These are phyloP conservation scores for Kodamaea restingae DNA, from an alignment of 805 yeast species.

Conservation along the genomic window DNA sequence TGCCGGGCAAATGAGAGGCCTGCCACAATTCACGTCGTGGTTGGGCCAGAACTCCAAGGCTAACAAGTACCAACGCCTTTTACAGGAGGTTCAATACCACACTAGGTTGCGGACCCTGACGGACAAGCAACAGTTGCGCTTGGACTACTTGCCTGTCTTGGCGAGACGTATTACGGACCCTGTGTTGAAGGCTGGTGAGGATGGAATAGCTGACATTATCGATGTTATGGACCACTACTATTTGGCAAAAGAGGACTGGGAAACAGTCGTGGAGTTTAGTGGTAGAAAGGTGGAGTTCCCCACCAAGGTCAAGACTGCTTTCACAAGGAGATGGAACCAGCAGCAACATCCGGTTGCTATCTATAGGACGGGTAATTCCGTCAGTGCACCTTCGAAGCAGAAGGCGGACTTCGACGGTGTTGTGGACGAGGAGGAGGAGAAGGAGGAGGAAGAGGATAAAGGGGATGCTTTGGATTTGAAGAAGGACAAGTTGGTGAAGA, in stretches of 20 bases:
- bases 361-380: conserved; percentile 65
- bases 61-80: conserved; percentile 68
- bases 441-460: conserved; percentile 42
- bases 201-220: conserved; percentile 64
- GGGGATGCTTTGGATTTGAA: conserved; percentile 45
- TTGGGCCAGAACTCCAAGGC: conserved; percentile 86
- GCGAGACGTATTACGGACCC: conserved; percentile 57
- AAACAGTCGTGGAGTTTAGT: conserved; percentile 74
- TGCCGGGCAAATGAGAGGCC: conserved; percentile 64
- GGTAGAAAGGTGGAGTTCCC: conserved; percentile 59
- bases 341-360: conserved; percentile 80
- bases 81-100: conserved; percentile 88
- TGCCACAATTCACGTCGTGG: conserved; percentile 80
- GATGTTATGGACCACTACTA: conserved; percentile 79
- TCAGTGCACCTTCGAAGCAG: conserved; percentile 27
- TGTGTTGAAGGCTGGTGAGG: conserved; percentile 49
- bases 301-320: conserved; percentile 74
- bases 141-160: conserved; percentile 69
- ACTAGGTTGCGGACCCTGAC: conserved; percentile 77
- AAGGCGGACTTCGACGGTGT: conserved; percentile 72
- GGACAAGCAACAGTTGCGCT: conserved; percentile 66
- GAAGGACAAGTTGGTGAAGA: conserved; percentile 62
- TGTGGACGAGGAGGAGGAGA: conserved; percentile 53
- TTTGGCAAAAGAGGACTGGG: conserved; percentile 90
- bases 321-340: conserved; percentile 80